Evolutionary conservation across 768 basidiomycete species (phyloP).

Genomic region (Dioszegia hungarica): DNA sequence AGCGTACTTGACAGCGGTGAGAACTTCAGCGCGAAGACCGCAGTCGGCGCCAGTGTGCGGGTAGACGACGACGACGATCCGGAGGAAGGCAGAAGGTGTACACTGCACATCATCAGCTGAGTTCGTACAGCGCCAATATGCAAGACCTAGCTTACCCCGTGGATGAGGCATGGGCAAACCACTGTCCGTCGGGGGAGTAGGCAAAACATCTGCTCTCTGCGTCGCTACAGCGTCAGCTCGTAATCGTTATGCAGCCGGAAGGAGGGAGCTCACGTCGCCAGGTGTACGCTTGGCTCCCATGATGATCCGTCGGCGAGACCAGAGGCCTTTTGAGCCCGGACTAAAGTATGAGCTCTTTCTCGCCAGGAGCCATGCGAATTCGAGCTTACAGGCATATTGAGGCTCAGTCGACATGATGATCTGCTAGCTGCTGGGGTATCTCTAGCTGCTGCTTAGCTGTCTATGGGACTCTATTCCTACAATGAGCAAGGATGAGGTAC

Average conservation of each 20-base stretch:
- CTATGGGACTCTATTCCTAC: not conserved
- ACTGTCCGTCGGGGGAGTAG: slow-evolving; percentile 80
- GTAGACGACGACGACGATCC: slow-evolving; percentile 69
- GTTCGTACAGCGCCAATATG: not conserved
- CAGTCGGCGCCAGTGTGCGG: slow-evolving; percentile 62
- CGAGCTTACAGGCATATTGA: slow-evolving; percentile 38
- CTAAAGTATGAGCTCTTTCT: slow-evolving; percentile 50
- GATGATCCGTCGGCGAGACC: slow-evolving; percentile 80
- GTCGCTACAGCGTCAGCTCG: slow-evolving; percentile 28
- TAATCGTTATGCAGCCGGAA: not conserved
- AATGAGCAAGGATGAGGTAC: not conserved
- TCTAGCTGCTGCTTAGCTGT: not conserved
- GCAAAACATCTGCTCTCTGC: slow-evolving; percentile 64
- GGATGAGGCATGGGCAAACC: slow-evolving; percentile 78
- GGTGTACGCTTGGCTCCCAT: slow-evolving; percentile 63
- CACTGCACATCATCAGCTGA: slow-evolving; percentile 5
- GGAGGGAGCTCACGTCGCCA: slow-evolving; percentile 44
- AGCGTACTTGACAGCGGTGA: slow-evolving; percentile 90
- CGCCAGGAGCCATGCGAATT: not conserved
- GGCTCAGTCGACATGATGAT: slow-evolving; percentile 4
- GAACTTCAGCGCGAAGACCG: slow-evolving; percentile 78
- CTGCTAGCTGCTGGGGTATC: not conserved
- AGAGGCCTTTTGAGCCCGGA: slow-evolving; percentile 89
- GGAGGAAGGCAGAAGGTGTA: slow-evolving; percentile 55
- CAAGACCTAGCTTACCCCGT: slow-evolving; percentile 57